Evolutionary conservation across 306 rosid species (phyloP), one percentile per base, ranked within the genome.

Genomic region (Dalbergia oliveri): DNA sequence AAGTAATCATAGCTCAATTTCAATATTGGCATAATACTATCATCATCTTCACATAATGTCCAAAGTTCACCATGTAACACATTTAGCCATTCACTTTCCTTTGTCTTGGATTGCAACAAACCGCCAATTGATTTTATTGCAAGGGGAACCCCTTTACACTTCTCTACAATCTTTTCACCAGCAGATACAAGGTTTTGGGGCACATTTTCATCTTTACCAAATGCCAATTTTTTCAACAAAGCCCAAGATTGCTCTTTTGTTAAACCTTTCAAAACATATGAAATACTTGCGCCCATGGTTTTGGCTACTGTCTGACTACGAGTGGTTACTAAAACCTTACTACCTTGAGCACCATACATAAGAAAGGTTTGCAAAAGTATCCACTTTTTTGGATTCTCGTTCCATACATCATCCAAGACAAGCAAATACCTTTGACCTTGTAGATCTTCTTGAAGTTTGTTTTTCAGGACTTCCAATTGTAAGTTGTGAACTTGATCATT

Each of bases 301-400:
- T 54, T 15, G 11, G 66, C 34, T n/a, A 37, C 79, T 43, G 4
- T n/a, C 8, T 60, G 8, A 11, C 10, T 59, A 5, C 60, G 79
- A 44, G 47, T 74, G 31, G 79, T 74, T 43, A 74, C 64, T 15
- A 73, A 58, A 73, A 57, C 26, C 41, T 58, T 73, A 34, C 78
- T 73, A 11, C 9, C 56, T 57, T 73, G 56, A 39, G 67, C 57
- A 39, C 78, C 78, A 58, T 12, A 73, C 78, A 73, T 73, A 66
- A 73, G 58, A 53, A 53, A 13, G 58, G 58, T 53, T n/a, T 53
- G 18, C 58, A 53, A 53, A 53, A 53, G 58, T n/a, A 53, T 53
- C 58, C 58, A 53, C 58, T 53, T 53, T 0, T 53, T 3, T 1
- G 58, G 19, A 53, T 53, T 53, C 14, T 53, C 58, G 19, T 53